A percentile compares a stretch with the other conserved stretches of the same genome.
Evolutionary conservation across 176 grass and related monocot genomes (phyloP).

Genomic region (Carex parvula): DNA sequence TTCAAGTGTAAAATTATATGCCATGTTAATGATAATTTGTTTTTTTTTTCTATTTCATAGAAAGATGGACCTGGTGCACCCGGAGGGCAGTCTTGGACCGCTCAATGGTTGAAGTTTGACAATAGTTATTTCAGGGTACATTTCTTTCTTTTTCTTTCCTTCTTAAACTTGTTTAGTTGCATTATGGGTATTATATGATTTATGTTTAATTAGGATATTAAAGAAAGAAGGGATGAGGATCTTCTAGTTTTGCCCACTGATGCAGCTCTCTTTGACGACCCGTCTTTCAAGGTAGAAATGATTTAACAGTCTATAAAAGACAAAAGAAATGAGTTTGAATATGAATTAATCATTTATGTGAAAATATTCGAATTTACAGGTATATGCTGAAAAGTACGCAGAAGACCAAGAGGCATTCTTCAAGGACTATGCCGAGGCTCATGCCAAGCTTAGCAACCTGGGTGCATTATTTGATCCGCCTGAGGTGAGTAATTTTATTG

Average conservation of each 20-base stretch:
- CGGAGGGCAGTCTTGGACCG: constrained; percentile 99
- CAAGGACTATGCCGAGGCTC: constrained; percentile 80
- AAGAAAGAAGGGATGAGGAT: constrained; percentile 81
- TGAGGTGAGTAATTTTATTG: constrained; percentile 37
- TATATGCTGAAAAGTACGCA: constrained; percentile 76
- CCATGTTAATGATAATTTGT: background rate
- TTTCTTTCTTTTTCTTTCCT: background rate
- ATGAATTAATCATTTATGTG: constrained; percentile 5
- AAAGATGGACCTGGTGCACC: constrained; percentile 96
- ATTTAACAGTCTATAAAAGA: background rate
- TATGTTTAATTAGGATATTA: constrained; percentile 62
- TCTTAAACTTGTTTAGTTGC: constrained; percentile 13
- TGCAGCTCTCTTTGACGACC: constrained; percentile 88
- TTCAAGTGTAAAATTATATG: background rate
- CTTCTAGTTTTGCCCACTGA: constrained; percentile 88
- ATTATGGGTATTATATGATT: constrained; percentile 26
- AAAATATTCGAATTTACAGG: constrained; percentile 37
- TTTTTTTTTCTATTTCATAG: constrained; percentile 31
- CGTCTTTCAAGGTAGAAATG: constrained; percentile 65
- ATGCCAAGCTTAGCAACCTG: constrained; percentile 91
- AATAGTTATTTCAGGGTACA: constrained; percentile 88
- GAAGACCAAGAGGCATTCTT: constrained; percentile 76
- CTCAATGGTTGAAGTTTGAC: constrained; percentile 85
- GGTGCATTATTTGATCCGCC: constrained; percentile 75
- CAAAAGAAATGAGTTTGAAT: background rate